Evolutionary conservation across 78 protist genomes (phyloP).

Genomic region (Neovahlkampfia damariscottae): DNA sequence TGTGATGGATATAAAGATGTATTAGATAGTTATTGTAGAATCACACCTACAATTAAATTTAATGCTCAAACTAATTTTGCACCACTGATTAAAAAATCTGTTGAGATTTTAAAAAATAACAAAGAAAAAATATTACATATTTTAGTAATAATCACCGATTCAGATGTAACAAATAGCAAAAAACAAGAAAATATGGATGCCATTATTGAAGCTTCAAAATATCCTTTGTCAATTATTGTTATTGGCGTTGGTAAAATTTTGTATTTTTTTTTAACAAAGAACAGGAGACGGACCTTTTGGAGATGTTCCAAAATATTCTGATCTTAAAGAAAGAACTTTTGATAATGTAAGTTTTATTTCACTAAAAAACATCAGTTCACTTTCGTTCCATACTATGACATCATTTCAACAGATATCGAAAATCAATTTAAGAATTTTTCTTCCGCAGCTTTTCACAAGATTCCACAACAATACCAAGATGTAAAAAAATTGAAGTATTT

Average conservation of each 20-base stretch:
- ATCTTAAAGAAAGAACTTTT: slow-evolving; percentile 23
- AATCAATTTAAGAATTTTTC: not conserved
- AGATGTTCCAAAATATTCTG: slow-evolving; percentile 23
- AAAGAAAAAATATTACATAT: slow-evolving; percentile 2
- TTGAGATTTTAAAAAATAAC: not conserved
- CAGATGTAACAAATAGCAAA: slow-evolving; percentile 4
- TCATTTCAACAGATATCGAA: not conserved
- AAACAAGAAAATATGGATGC: slow-evolving; percentile 1
- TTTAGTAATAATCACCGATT: slow-evolving; percentile 25
- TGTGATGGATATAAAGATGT: not conserved
- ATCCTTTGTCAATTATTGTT: slow-evolving; percentile 26
- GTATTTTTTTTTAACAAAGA: too few relatives aligned
- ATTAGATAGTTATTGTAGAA: not conserved
- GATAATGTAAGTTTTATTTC: slow-evolving; percentile 24
- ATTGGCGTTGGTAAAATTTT: slow-evolving; percentile 30
- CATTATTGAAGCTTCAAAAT: slow-evolving; percentile 25
- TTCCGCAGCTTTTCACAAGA: not conserved
- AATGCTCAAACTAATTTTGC: slow-evolving; percentile 26
- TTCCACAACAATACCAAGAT: not conserved
- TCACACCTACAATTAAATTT: not conserved
- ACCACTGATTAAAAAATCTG: slow-evolving; percentile 20
- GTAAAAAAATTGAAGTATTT: not conserved
- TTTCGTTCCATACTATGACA: not conserved
- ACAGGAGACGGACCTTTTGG: slow-evolving; percentile 52
- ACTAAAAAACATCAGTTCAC: not conserved